Conservation (phyloP, 176 grass and related monocot species). For the Phyllostachys edulis region DNA sequence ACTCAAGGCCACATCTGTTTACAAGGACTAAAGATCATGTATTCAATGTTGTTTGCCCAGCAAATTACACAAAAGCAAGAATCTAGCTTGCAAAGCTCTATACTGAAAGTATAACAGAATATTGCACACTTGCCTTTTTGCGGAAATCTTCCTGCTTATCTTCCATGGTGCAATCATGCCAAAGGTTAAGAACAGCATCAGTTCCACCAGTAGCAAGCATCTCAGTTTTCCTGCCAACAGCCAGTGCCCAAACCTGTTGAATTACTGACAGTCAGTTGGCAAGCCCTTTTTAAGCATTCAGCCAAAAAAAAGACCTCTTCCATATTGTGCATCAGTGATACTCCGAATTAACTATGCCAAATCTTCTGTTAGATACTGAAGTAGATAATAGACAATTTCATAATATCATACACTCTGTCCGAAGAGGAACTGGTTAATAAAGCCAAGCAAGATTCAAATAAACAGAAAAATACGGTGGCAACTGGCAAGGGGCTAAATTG, state of each 20-base stretch:
- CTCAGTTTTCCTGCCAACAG: constrained; percentile 85
- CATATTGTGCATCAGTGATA: neutral
- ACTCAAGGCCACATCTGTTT: neutral
- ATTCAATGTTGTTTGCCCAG: neutral
- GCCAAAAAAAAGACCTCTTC: constrained; percentile 4
- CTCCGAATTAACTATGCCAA: neutral
- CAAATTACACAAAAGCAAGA: neutral
- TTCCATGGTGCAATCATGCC: constrained; percentile 79
- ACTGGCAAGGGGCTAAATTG: neutral
- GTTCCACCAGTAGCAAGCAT: constrained; percentile 90
- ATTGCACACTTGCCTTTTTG: constrained; percentile 60
- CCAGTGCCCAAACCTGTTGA: constrained; percentile 76
- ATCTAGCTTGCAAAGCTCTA: neutral
- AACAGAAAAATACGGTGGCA: neutral
- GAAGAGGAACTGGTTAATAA: neutral
- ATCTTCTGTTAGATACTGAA: neutral
- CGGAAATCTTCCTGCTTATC: constrained; percentile 82
- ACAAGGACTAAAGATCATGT: neutral
- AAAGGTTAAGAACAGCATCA: constrained; percentile 72
- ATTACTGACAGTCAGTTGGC: constrained; percentile 2
- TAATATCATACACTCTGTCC: neutral
- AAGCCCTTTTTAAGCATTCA: neutral
- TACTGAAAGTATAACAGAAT: constrained; percentile 11
- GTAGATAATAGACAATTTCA: neutral
- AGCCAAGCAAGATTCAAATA: neutral